phyloP scores from a whole-genome alignment of 257 asterid species.

The Apocynum venetum region DNA sequence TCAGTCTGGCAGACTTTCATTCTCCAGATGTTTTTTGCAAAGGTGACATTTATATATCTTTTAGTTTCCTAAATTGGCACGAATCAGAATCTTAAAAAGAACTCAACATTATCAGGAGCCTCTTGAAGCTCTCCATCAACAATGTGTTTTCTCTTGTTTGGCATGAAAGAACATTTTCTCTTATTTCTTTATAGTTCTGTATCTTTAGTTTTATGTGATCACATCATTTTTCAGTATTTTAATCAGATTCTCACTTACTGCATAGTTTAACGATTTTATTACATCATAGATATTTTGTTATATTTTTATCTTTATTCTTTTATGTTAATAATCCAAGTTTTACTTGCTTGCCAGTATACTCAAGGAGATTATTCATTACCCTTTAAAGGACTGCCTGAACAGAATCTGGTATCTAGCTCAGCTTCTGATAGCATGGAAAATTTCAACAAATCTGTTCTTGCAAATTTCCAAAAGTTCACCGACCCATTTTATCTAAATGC shows the following conservation, averaged over 20 bases:
- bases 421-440: slow-evolving; percentile 26
- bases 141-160: not conserved
- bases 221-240: not conserved
- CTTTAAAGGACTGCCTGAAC: slow-evolving; percentile 26
- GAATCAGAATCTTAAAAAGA: not conserved
- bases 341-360: slow-evolving; percentile 22
- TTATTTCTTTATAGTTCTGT: not conserved
- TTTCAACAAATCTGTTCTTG: slow-evolving; percentile 36
- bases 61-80: not conserved
- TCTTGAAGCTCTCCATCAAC: not conserved
- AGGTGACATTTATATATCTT: not conserved
- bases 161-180: not conserved
- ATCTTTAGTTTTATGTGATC: not conserved
- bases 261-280: not conserved
- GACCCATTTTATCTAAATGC: slow-evolving; percentile 33
- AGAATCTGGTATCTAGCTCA: slow-evolving; percentile 23
- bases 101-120: not conserved
- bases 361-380: slow-evolving; percentile 29
- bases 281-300: not conserved
- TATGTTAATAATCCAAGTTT: not conserved
- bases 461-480: slow-evolving; percentile 31
- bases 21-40: not conserved
- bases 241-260: not conserved
- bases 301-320: not conserved
- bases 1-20: too few relatives aligned